Evolutionary conservation across 2,329 filamentous ascomycete genomes (phyloP), one percentile per base, ranked within the genome.

Genomic region (Aspergillus awamori): DNA sequence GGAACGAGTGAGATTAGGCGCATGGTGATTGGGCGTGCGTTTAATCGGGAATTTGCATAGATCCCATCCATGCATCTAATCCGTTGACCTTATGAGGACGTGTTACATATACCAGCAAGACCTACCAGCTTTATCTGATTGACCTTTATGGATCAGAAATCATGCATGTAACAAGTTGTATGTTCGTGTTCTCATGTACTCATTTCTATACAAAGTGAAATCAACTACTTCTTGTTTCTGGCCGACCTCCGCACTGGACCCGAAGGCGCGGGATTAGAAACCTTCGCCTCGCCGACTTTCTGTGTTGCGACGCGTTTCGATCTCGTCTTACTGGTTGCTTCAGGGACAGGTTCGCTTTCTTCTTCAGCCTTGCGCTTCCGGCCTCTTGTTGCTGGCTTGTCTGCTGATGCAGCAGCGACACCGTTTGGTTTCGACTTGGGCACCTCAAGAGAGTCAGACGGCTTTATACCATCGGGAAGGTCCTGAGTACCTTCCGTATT

Each of bases 1-100:
- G 95, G 95, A 5, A 98, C 95, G 3, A 97, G 92, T 62, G 95
- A 99, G 80, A 89, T 99, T 54, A 84, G 95, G 67, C 84, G 93
- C 66, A 96, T 98, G 87, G 92, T 99, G 4, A 97, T 99, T 73
- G 94, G 95, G 28, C 83, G 93, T 66, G 90, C 88, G 1, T 97
- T 97, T 69, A 97, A 97, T 77, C 93, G 90, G 80, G 89, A 96
- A 77, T 96, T 88, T 75, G 86, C 74, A 47, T 73, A 65, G 52
- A 28, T 5, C 11, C 11, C 10, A 17, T 20, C 20, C 20, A 20
- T 20, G 20, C 20, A 2, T 2, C 2, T 20, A 8, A 20, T 53
- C 22, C 17, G 26, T 11, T 13, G 10, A 47, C 54, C 17, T 26
- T 10, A 20, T 43, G 17, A 43, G 22, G 28, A 33, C 53, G 48